Evolutionary conservation across 176 grass and related monocot species (phyloP).

Genomic region (Typha latifolia): DNA sequence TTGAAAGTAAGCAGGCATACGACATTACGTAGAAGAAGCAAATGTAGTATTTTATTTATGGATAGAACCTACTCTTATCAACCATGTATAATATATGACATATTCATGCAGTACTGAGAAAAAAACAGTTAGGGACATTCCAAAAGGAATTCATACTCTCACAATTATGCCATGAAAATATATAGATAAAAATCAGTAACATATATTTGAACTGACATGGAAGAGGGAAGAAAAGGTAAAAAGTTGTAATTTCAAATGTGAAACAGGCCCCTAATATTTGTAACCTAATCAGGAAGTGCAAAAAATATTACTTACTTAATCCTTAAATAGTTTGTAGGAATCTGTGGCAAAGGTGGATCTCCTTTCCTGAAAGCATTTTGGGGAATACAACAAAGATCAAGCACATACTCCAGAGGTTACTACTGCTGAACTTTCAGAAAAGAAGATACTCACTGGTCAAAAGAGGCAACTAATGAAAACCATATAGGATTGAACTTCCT

Average conservation of each 20-base stretch:
- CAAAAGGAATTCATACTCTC: conserved; percentile 15
- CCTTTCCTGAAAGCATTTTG: conserved; percentile 48
- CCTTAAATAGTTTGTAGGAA: conserved; percentile 51
- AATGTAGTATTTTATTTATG: not conserved
- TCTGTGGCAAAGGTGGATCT: conserved; percentile 40
- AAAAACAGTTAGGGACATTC: not conserved
- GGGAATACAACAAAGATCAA: conserved; percentile 28
- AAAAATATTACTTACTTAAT: conserved; percentile 60
- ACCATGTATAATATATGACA: not conserved
- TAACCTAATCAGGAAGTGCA: conserved; percentile 7
- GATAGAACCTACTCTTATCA: not conserved
- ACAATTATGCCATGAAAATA: not conserved
- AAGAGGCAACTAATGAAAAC: conserved; percentile 66
- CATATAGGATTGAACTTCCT: conserved; percentile 60
- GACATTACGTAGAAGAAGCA: too few relatives aligned
- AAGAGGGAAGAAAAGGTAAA: too few relatives aligned
- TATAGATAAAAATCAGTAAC: not conserved
- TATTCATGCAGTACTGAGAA: not conserved
- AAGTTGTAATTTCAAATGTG: too few relatives aligned
- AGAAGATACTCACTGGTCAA: conserved; percentile 36
- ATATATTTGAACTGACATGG: too few relatives aligned
- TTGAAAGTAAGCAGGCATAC: too few relatives aligned
- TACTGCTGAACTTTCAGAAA: conserved; percentile 6
- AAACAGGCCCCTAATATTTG: conserved; percentile 7
- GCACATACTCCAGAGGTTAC: conserved; percentile 3